Evolutionary conservation across 2,329 filamentous ascomycete species (phyloP), one percentile per base, ranked within the genome.

Genomic region (Colletotrichum orchidophilum): DNA sequence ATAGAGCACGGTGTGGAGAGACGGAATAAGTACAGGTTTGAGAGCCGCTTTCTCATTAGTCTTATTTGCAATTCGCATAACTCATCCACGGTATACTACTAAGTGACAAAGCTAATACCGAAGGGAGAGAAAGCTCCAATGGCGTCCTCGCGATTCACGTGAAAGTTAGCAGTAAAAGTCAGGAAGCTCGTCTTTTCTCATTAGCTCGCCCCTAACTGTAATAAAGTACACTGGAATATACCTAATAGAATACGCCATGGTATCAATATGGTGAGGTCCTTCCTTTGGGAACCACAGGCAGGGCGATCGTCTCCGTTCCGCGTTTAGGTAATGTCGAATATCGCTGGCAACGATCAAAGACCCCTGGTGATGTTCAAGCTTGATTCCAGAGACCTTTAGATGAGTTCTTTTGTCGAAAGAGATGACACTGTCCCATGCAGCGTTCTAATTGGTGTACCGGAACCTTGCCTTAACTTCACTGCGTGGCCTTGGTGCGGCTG

Each of bases 41-140:
- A n/a, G 2, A 18, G 15, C 6, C 5, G n/a, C n/a, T 1, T 4
- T 18, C 13, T n/a, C 3, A 12, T 12, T 1, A 12, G 3, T 9
- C 33, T 35, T 6, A 35, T 35, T 11, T 2, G 13, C 8, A 9
- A 9, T 12, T 9, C 6, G 13, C 33, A 35, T 9, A 35, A 12
- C 33, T 35, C 33, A 35, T 35, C 39, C 11, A 2, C 18, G n/a
- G 1, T 18, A 18, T n/a, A 4, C 18, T 4, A 0, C 39, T 46
- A 1, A 3, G 39, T 18, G n/a, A n/a, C n/a, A n/a, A n/a, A n/a
- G n/a, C n/a, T n/a, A n/a, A n/a, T n/a, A n/a, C n/a, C n/a, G n/a
- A n/a, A n/a, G n/a, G n/a, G n/a, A n/a, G n/a, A n/a, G n/a, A n/a
- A n/a, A n/a, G n/a, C n/a, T n/a, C n/a, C n/a, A n/a, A n/a, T n/a